phyloP scores from a whole-genome alignment of 768 basidiomycete species.

The Mycena chlorophos region DNA sequence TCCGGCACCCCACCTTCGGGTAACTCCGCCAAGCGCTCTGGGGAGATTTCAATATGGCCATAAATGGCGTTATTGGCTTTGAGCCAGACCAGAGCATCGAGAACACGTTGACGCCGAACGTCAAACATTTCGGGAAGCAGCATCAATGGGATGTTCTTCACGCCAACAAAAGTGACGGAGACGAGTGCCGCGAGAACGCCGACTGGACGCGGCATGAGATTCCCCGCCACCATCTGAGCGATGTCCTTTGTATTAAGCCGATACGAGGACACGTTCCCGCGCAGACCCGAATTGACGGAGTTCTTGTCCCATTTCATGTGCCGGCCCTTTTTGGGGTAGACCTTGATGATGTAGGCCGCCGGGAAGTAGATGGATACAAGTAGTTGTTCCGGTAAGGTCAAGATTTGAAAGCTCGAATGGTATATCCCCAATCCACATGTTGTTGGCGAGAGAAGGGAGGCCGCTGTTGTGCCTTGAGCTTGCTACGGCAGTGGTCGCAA shows the following conservation, averaged over 20 bases:
- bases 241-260: conserved; percentile 16
- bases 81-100: conserved; percentile 32
- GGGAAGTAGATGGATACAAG: conserved; percentile 24
- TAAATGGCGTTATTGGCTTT: conserved; percentile 32
- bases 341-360: conserved; percentile 24
- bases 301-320: background rate
- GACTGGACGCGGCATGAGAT: conserved; percentile 20
- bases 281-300: conserved; percentile 7
- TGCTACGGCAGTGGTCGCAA: background rate
- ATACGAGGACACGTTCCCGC: conserved; percentile 26
- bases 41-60: conserved; percentile 23
- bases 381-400: conserved; percentile 28
- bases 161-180: conserved; percentile 32
- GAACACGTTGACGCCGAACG: conserved; percentile 23
- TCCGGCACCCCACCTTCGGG: conserved; percentile 5
- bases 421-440: conserved; percentile 28
- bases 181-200: conserved; percentile 25
- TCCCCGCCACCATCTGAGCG: conserved; percentile 20
- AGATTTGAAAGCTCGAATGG: conserved; percentile 17
- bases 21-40: background rate
- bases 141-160: conserved; percentile 17
- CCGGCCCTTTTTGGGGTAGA: conserved; percentile 22
- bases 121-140: conserved; percentile 26
- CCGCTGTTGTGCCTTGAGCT: background rate
- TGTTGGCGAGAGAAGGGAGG: conserved; percentile 15